Base-by-base conservation (phyloP, 176 grass and related monocot species). In the Otatea glauca region DNA sequence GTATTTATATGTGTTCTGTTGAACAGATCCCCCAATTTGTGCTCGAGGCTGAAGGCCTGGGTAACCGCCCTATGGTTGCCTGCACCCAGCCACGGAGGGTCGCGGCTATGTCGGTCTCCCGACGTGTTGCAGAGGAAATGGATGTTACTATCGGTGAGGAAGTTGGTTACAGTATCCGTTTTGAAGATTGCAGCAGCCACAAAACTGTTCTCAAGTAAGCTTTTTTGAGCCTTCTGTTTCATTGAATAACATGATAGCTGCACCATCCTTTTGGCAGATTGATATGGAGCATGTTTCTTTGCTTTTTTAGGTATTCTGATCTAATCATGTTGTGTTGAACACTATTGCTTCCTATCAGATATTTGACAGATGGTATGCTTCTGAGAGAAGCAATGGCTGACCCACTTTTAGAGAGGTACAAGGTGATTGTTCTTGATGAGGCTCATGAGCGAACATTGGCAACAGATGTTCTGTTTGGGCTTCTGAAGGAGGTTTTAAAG, bases 351-450 rank as follows among this genome's bases (percentile, higher is more conserved):
- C 84, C 91, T 88, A 92, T 97, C 93, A 99, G 96, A 89, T 99
- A 99, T 87, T 96, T 96, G 91, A 99, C 96, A 92, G 96, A 99
- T 92, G 96, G 96, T 94, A 96, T 99, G 91, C 93, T 99, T 85
- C 86, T 99, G 85, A 93, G 96, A 89, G 96, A 96, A 92, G 96
- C 96, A 85, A 96, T 99, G 96, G 89, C 93, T 49, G 96, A 99
- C 75, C 96, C 96, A 83, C 91, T 99, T 86, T 88, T 99, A 84
- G 91, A 94, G 88, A 91, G 90, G 74, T 96, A 99, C 83, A 96
- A 94, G 84, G 91, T 99, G 75, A 92, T 99, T 80, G 91, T 99
- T 87, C 89, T 99, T 77, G 93, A 99, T 88, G 96, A 99, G 82
- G 91, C 96, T 69, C 96, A 99, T 70, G 96, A 99, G 86, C 81